Percentiles rank a stretch among this genome's conserved stretches.
These are phyloP conservation scores for Talaromyces funiculosus DNA, from an alignment of 2,329 filamentous ascomycete genomes.

Conservation along the genomic window DNA sequence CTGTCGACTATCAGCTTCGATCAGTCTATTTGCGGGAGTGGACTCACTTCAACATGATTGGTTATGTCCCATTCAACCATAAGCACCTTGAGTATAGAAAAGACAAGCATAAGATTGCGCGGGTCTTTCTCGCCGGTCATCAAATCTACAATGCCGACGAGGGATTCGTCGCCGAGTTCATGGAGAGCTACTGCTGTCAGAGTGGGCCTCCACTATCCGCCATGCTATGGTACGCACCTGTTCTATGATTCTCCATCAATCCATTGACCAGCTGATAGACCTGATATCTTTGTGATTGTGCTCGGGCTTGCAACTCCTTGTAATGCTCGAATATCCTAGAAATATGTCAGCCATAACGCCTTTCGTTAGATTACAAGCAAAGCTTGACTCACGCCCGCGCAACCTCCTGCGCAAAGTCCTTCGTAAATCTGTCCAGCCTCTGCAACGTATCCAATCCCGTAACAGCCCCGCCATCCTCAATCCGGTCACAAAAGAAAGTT, in stretches of 20 bases:
- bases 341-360: not conserved
- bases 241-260: slow-evolving; percentile 57
- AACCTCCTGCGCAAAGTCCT: slow-evolving; percentile 49
- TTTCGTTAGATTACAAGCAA: not conserved
- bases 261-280: slow-evolving; percentile 57
- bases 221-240: slow-evolving; percentile 15
- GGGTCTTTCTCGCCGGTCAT: slow-evolving; percentile 66
- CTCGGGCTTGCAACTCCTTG: slow-evolving; percentile 54
- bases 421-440: slow-evolving; percentile 55
- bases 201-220: too few relatives aligned
- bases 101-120: slow-evolving; percentile 64
- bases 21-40: not conserved
- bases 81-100: slow-evolving; percentile 60
- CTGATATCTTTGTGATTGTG: slow-evolving; percentile 61
- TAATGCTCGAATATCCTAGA: slow-evolving; percentile 48
- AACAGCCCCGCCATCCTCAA: slow-evolving; percentile 58
- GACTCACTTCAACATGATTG: slow-evolving; percentile 51
- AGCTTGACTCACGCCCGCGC: slow-evolving; percentile 44
- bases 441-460: slow-evolving; percentile 56
- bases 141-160: slow-evolving; percentile 57
- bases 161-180: slow-evolving; percentile 54
- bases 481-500: slow-evolving; percentile 59
- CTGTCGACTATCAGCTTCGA: slow-evolving; percentile 20
- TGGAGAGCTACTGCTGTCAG: slow-evolving; percentile 41
- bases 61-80: slow-evolving; percentile 64